Conservation (phyloP, 2,329 filamentous ascomycete species). For the Claviceps sp. region DNA sequence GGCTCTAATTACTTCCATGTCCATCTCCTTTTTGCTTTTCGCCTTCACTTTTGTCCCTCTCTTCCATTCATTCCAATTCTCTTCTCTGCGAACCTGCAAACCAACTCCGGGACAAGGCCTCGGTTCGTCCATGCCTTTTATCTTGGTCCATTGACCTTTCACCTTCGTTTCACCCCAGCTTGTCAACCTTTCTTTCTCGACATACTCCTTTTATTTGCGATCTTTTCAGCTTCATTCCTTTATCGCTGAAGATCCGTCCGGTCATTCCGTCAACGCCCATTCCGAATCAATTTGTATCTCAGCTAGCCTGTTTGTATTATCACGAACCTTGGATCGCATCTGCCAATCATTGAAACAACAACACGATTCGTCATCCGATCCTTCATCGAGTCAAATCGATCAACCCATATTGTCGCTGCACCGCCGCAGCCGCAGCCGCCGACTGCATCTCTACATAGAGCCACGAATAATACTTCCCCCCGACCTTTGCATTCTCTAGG, state of each 20-base stretch:
- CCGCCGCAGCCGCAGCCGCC: background rate
- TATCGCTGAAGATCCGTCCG: conserved; percentile 24
- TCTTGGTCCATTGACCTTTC: background rate
- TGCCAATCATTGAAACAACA: background rate
- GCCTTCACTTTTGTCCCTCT: background rate
- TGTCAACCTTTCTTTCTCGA: background rate
- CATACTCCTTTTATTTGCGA: background rate
- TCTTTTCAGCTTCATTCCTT: conserved; percentile 18
- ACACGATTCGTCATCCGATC: background rate
- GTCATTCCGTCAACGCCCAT: conserved; percentile 15
- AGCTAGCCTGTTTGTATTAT: background rate
- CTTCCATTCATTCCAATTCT: background rate
- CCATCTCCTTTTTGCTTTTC: conserved; percentile 2
- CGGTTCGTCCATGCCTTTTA: background rate
- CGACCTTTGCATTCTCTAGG: background rate
- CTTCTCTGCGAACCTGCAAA: background rate
- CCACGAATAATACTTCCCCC: background rate
- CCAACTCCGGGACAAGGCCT: background rate
- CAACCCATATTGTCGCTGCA: background rate
- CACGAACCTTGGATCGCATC: background rate
- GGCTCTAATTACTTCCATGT: background rate
- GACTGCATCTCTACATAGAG: background rate
- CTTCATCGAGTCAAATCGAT: background rate
- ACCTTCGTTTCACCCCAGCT: background rate
- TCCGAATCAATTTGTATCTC: conserved; percentile 2